Conservation (phyloP, 192 early-diverging fungal species). For the Backusella westeae region DNA sequence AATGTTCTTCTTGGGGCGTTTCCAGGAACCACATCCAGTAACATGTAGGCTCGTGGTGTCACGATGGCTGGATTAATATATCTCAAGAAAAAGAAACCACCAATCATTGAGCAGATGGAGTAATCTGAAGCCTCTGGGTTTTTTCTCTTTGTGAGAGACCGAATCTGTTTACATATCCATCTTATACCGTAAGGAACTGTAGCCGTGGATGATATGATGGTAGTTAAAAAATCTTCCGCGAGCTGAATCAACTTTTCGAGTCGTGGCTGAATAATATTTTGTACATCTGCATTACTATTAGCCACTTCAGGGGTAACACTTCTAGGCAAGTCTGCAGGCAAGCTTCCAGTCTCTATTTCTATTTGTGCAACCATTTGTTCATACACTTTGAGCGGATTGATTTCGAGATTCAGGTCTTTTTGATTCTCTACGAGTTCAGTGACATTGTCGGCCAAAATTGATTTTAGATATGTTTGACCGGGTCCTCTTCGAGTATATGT, state of each 20-base stretch:
- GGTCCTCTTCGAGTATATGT: conserved; percentile 93
- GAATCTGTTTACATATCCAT: conserved; percentile 99
- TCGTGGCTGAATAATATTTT: conserved; percentile 78
- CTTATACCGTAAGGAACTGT: conserved; percentile 95
- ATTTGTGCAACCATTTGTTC: conserved; percentile 80
- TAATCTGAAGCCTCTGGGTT: conserved; percentile 88
- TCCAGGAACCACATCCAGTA: conserved; percentile 78
- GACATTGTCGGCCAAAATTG: conserved; percentile 79
- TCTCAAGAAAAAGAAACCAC: conserved; percentile 95
- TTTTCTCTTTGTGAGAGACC: conserved; percentile 87
- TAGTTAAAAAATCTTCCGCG: conserved; percentile 80
- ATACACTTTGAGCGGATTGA: conserved; percentile 92
- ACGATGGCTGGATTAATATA: conserved; percentile 98
- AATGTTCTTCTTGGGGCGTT: conserved; percentile 82
- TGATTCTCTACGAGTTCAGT: conserved; percentile 76
- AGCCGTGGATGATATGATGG: conserved; percentile 82
- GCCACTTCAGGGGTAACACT: conserved; percentile 84
- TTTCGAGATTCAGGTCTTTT: conserved; percentile 86
- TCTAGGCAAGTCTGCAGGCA: conserved; percentile 65
- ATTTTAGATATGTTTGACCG: conserved; percentile 91
- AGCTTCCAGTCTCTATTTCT: conserved; percentile 59
- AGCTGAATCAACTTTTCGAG: conserved; percentile 83
- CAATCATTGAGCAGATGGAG: conserved; percentile 92
- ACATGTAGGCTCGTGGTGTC: conserved; percentile 91
- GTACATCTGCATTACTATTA: conserved; percentile 77